These are phyloP conservation scores for Fusarium verticillioides DNA, from an alignment of 2,329 filamentous ascomycete genomes.

Conservation along the genomic window DNA sequence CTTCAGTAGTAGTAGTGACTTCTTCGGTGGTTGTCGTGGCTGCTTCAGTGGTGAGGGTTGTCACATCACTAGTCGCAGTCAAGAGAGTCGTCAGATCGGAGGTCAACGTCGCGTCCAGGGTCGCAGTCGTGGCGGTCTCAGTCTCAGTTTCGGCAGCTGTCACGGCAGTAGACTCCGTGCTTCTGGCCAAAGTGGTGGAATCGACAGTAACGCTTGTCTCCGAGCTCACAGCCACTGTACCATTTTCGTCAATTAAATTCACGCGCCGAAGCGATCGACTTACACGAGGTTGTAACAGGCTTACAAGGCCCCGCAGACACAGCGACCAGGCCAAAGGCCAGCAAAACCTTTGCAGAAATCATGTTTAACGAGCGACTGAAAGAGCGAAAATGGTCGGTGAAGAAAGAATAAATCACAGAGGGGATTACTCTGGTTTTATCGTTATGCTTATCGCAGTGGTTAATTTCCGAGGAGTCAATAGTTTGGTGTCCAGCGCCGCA, in stretches of 20 bases:
- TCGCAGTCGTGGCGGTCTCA: neutral
- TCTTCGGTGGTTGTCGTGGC: neutral
- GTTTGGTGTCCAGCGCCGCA: neutral
- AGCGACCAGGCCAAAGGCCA: neutral
- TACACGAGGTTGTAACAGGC: neutral
- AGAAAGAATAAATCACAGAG: neutral
- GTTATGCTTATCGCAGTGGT: neutral
- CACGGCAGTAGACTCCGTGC: neutral
- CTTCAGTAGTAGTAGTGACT: no score
- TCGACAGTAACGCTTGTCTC: neutral
- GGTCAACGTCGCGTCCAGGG: neutral
- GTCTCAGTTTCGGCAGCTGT: neutral
- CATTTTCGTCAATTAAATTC: neutral
- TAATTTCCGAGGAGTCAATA: neutral
- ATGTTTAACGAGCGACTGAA: neutral
- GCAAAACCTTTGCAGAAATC: neutral
- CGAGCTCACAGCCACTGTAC: neutral
- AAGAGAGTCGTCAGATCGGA: neutral
- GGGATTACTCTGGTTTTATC: neutral
- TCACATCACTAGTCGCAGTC: neutral
- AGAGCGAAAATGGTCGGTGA: neutral
- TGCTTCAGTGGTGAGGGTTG: neutral
- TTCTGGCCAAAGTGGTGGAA: neutral
- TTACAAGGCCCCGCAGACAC: neutral
- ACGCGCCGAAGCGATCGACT: fast-evolving